Conservation (phyloP, 106 monocot genomes). For the Iris macrosiphon region DNA sequence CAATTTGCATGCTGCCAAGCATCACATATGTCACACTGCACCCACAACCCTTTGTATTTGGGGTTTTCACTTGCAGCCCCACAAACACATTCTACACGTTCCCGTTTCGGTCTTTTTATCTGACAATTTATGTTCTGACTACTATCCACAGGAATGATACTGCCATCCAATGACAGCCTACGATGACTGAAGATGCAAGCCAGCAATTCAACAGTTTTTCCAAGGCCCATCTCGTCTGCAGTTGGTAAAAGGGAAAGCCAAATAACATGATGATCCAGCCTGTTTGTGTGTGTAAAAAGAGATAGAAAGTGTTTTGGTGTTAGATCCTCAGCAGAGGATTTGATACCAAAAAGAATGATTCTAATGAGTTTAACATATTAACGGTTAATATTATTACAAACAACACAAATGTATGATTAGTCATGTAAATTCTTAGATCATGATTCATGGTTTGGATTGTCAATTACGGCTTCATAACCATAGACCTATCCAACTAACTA, state of each 20-base stretch:
- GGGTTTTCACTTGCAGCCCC: conserved; percentile 74
- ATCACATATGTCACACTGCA: conserved; percentile 97
- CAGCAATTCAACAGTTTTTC: conserved; percentile 92
- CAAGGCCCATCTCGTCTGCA: conserved; percentile 98
- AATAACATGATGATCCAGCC: too few species aligned
- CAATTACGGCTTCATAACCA: too few species aligned
- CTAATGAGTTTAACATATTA: too few species aligned
- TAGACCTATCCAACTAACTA: too few species aligned
- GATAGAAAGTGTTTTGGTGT: too few species aligned
- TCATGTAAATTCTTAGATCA: too few species aligned
- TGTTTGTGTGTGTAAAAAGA: too few species aligned
- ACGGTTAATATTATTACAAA: too few species aligned
- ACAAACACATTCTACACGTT: conserved; percentile 96
- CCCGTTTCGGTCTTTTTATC: conserved; percentile 67
- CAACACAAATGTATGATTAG: too few species aligned
- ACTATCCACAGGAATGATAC: conserved; percentile 20
- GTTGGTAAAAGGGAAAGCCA: conserved; percentile 18
- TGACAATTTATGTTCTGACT: conserved; percentile 9
- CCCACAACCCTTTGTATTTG: conserved; percentile 85
- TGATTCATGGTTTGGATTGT: too few species aligned
- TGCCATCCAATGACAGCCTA: conserved; percentile 18
- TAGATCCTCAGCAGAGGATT: too few species aligned
- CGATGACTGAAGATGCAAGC: conserved; percentile 79
- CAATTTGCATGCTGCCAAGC: conserved; percentile 98
- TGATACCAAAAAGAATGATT: background rate